phyloP scores from a whole-genome alignment of 129 eudicot genomes.

The Arctium lappa region DNA sequence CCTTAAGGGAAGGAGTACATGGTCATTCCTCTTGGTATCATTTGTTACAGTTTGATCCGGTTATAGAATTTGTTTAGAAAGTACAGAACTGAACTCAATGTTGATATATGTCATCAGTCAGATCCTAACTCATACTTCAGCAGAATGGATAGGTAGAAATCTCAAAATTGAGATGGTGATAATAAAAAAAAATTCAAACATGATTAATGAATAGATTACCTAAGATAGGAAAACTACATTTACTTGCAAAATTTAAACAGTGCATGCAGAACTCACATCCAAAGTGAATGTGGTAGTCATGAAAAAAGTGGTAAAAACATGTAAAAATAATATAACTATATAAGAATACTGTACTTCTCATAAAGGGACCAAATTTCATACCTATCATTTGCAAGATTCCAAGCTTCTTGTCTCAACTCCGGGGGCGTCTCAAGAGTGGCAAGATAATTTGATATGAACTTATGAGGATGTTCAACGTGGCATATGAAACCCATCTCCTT shows the following conservation, averaged over 20 bases:
- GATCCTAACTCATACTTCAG: not conserved
- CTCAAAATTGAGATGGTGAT: too few relatives aligned
- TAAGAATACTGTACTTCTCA: not conserved
- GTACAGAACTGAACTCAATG: not conserved
- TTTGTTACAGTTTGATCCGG: not conserved
- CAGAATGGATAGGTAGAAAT: not conserved
- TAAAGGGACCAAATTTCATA: conserved; percentile 12
- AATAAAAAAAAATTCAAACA: not conserved
- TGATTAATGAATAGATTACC: not conserved
- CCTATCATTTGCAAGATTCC: conserved; percentile 99
- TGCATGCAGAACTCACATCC: not conserved
- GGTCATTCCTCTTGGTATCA: not conserved
- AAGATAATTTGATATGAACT: conserved; percentile 84
- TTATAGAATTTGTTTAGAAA: too few relatives aligned
- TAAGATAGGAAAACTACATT: not conserved
- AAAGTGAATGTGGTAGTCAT: not conserved
- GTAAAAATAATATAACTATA: not conserved
- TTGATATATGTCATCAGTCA: not conserved
- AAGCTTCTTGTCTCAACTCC: conserved; percentile 86
- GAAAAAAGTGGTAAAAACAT: not conserved
- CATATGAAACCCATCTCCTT: conserved; percentile 95
- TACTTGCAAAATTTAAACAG: not conserved
- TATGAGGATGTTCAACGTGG: conserved; percentile 96
- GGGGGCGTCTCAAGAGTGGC: conserved; percentile 74
- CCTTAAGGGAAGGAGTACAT: too few relatives aligned